Conservation (phyloP, 2,329 filamentous ascomycete genomes). For the Paracamarosporium sp. region DNA sequence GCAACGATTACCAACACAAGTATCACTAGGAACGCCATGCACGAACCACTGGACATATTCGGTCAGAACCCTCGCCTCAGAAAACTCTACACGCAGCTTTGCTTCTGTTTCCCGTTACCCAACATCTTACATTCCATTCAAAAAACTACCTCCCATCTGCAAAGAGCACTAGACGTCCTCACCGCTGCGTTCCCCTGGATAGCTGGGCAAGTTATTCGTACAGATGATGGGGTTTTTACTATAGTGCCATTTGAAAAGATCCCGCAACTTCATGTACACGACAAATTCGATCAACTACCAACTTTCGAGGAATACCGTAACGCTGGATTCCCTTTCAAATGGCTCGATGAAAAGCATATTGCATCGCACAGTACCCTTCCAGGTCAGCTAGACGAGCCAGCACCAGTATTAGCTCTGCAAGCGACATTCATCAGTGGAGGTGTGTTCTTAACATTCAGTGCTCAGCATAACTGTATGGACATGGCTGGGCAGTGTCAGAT, state of each 20-base stretch:
- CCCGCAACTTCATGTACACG: slow-evolving; percentile 51
- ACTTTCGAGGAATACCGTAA: slow-evolving; percentile 47
- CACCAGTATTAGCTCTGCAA: slow-evolving; percentile 55
- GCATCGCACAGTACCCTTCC: slow-evolving; percentile 40
- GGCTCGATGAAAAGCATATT: slow-evolving; percentile 56
- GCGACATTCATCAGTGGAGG: slow-evolving; percentile 57
- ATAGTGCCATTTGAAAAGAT: slow-evolving; percentile 43
- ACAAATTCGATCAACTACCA: slow-evolving; percentile 45
- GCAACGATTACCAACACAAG: no score
- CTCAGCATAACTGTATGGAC: slow-evolving; percentile 59
- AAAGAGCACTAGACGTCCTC: slow-evolving; percentile 33
- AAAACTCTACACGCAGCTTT: slow-evolving; percentile 55
- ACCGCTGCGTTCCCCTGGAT: slow-evolving; percentile 54
- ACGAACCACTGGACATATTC: slow-evolving; percentile 45
- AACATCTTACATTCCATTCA: slow-evolving; percentile 11
- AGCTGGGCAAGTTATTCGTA: slow-evolving; percentile 41
- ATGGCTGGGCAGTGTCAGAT: slow-evolving; percentile 56
- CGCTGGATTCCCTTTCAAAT: slow-evolving; percentile 52
- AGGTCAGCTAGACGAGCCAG: slow-evolving; percentile 22
- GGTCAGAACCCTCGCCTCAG: slow-evolving; percentile 50
- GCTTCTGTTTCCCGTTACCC: slow-evolving; percentile 45
- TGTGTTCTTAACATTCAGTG: slow-evolving; percentile 56
- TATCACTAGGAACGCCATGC: no score
- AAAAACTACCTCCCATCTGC: slow-evolving; percentile 13
- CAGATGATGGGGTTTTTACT: slow-evolving; percentile 47